These are phyloP conservation scores for Fraxinus greggii DNA, from an alignment of 305 asterid species.

Conservation along the genomic window DNA sequence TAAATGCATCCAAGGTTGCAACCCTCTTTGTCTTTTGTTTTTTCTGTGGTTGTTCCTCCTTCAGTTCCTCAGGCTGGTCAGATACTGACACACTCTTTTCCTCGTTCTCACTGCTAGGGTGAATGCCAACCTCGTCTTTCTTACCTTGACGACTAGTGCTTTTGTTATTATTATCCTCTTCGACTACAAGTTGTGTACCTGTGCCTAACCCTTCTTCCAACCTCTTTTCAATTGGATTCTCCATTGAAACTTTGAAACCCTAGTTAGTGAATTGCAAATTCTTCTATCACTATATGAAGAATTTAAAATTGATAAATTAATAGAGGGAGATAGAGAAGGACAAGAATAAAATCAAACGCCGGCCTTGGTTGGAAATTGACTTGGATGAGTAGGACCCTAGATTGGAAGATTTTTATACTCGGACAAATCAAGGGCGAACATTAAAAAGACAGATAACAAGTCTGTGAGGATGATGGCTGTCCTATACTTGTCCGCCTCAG, in stretches of 20 bases:
- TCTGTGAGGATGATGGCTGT: not conserved
- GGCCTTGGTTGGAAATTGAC: conserved; percentile 41
- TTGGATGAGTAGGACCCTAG: conserved; percentile 18
- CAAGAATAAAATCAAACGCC: conserved; percentile 42
- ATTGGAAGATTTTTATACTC: conserved; percentile 18
- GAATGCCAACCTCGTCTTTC: conserved; percentile 9
- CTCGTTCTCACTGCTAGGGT: conserved; percentile 5
- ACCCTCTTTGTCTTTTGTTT: conserved; percentile 64
- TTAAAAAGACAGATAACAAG: conserved; percentile 1
- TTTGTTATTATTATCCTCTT: conserved; percentile 15
- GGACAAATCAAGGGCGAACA: conserved; percentile 36
- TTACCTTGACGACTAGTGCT: not conserved
- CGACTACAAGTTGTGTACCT: conserved; percentile 3
- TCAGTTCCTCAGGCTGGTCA: conserved; percentile 19
- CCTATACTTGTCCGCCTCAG: not conserved
- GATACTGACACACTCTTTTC: not conserved
- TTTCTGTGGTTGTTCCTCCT: conserved; percentile 29
- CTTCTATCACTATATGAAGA: not conserved
- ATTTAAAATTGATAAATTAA: conserved; percentile 5
- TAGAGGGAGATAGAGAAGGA: conserved; percentile 13
- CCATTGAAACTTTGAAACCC: conserved; percentile 32
- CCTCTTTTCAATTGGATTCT: conserved; percentile 45
- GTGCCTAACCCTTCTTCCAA: conserved; percentile 62
- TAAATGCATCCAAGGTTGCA: conserved; percentile 84
- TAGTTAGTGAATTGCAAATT: not conserved